These are phyloP conservation scores for Aspergillus aculeatinus DNA, from an alignment of 2,329 filamentous ascomycete species.

Conservation along the genomic window DNA sequence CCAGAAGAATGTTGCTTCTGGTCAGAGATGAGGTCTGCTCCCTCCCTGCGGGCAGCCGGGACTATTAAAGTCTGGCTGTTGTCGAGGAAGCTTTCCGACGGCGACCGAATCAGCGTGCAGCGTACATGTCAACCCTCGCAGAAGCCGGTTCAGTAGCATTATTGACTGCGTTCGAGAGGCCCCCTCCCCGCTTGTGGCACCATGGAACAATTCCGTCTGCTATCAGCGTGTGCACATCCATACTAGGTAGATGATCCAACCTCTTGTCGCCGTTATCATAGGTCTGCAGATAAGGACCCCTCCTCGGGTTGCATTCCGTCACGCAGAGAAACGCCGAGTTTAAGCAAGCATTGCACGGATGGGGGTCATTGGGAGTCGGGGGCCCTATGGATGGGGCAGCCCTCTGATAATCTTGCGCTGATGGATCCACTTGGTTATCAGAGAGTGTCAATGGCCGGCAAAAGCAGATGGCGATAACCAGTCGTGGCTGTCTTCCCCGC, in stretches of 20 bases:
- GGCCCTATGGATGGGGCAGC: background rate
- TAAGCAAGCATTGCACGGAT: constrained; percentile 3
- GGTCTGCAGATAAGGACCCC: background rate
- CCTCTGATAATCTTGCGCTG: background rate
- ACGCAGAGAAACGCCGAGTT: background rate
- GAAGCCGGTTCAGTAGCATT: background rate
- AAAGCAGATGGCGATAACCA: background rate
- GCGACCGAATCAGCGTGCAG: background rate
- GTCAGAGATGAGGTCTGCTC: background rate
- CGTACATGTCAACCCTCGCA: background rate
- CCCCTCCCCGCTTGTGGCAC: background rate
- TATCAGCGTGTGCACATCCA: background rate
- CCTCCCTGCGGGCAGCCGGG: background rate
- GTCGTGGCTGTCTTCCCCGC: constrained; percentile 1
- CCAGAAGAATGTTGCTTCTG: background rate
- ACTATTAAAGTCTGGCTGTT: background rate
- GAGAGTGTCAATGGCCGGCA: background rate
- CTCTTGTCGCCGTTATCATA: background rate
- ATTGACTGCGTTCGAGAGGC: background rate
- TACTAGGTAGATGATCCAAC: background rate
- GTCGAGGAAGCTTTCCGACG: background rate
- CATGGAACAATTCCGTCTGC: background rate
- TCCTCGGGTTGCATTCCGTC: background rate
- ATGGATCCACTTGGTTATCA: constrained; percentile 10
- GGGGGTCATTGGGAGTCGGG: background rate